phyloP scores from a whole-genome alignment of 345 rosid species.

The Populus davidiana region DNA sequence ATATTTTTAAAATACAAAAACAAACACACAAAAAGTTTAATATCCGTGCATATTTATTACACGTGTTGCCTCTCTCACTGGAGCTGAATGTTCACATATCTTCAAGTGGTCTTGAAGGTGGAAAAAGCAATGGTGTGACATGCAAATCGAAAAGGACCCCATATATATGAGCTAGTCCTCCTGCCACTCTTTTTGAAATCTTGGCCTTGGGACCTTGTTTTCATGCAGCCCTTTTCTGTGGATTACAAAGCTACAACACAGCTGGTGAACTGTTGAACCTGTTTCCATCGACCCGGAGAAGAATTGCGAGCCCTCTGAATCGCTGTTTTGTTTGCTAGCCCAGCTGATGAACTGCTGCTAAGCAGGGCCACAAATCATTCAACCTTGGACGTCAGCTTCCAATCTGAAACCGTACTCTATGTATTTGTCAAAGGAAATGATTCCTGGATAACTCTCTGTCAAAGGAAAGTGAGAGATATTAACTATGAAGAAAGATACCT shows the following conservation, averaged over 20 bases:
- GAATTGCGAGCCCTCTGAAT: background rate
- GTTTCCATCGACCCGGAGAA: background rate
- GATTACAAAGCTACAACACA: background rate
- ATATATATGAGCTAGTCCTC: background rate
- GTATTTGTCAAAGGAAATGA: too few relatives aligned
- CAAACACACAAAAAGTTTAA: too few relatives aligned
- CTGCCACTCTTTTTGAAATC: background rate
- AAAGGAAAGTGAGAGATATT: background rate
- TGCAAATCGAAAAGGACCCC: background rate
- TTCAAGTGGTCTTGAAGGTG: too few relatives aligned
- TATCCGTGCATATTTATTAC: too few relatives aligned
- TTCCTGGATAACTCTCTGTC: background rate
- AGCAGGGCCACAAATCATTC: background rate
- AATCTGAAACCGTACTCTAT: background rate
- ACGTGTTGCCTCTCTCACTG: background rate
- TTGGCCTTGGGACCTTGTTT: background rate
- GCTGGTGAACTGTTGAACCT: background rate
- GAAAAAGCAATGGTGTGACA: background rate
- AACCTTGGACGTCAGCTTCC: background rate
- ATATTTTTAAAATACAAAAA: too few relatives aligned
- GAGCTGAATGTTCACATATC: too few relatives aligned
- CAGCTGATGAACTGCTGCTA: too few relatives aligned
- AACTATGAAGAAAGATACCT: too few relatives aligned
- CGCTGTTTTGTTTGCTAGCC: background rate
- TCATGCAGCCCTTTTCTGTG: background rate